A percentile compares a stretch with the other conserved stretches of the same genome.
Conservation (phyloP, 176 grass and related monocot genomes). For the Stipa capillata region DNA sequence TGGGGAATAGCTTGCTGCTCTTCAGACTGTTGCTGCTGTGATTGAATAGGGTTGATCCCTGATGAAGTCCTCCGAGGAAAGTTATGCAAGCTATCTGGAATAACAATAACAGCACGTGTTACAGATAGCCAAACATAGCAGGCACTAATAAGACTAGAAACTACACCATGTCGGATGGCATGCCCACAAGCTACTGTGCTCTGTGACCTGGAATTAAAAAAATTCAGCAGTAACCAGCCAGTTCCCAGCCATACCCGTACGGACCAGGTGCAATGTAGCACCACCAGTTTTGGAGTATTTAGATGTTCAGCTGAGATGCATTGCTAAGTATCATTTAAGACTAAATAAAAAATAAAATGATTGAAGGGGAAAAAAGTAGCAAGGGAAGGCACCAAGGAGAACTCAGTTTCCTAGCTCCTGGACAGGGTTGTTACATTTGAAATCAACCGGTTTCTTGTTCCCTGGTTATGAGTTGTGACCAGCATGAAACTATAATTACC, state of each 20-base stretch:
- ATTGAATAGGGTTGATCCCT: slow-evolving; percentile 48
- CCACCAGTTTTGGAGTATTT: no score
- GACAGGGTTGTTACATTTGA: background rate
- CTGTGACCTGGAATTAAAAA: background rate
- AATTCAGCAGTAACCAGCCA: background rate
- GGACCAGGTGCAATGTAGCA: background rate
- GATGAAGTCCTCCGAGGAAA: slow-evolving; percentile 75
- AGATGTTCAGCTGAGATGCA: no score
- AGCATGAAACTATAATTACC: no score
- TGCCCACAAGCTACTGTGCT: background rate
- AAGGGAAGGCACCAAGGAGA: background rate
- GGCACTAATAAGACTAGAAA: no score
- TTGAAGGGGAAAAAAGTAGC: background rate
- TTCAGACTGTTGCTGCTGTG: slow-evolving; percentile 56
- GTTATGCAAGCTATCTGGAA: slow-evolving; percentile 82
- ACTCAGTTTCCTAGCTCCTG: background rate
- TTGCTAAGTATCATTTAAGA: no score
- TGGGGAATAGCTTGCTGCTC: slow-evolving; percentile 56
- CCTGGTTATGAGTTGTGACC: no score
- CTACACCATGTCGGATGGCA: background rate
- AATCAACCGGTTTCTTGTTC: background rate
- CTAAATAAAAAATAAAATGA: background rate
- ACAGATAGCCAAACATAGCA: background rate
- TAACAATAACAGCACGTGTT: slow-evolving; percentile 8
- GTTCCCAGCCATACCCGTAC: background rate